A percentile compares a stretch with the other conserved stretches of the same genome.
Evolutionary conservation across 75 land plant genomes (phyloP).

Genomic region (Ceratopteris richardii): DNA sequence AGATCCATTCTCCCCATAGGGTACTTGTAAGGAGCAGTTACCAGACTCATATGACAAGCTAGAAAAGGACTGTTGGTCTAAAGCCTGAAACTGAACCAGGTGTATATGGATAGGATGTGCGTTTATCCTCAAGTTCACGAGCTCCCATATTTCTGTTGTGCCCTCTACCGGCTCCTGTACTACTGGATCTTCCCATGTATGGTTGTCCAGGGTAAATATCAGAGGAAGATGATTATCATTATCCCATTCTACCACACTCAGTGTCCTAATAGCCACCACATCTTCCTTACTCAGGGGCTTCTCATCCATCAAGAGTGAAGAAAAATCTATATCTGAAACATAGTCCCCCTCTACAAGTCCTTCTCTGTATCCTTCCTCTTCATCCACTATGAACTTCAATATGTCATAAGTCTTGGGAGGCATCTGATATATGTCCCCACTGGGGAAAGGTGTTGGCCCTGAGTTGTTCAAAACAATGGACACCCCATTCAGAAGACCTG

Average conservation of each 20-base stretch:
- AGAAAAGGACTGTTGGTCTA: not conserved
- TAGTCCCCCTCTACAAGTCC: not conserved
- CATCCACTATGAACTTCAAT: conserved; percentile 18
- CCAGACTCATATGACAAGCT: not conserved
- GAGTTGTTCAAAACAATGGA: not conserved
- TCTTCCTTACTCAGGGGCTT: not conserved
- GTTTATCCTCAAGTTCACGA: conserved; percentile 22
- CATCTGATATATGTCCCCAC: conserved; percentile 10
- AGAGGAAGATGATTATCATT: not conserved
- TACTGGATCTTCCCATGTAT: conserved; percentile 8
- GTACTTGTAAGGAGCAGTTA: not conserved
- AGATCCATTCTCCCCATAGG: not conserved
- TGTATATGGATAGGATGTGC: conserved; percentile 36
- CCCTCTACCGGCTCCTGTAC: conserved; percentile 13
- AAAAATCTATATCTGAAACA: not conserved
- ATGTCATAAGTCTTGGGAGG: conserved; percentile 3
- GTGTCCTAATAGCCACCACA: not conserved
- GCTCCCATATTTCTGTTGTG: conserved; percentile 24
- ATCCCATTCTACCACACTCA: conserved; percentile 10
- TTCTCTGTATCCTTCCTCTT: not conserved
- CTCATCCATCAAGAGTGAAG: not conserved
- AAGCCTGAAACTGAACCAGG: conserved; percentile 10
- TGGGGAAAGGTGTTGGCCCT: conserved; percentile 22
- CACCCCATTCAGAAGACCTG: not conserved
- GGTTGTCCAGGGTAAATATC: conserved; percentile 11